These are phyloP conservation scores for Polychytrium aggregatum DNA, from an alignment of 192 early-diverging fungal genomes.

Conservation along the genomic window DNA sequence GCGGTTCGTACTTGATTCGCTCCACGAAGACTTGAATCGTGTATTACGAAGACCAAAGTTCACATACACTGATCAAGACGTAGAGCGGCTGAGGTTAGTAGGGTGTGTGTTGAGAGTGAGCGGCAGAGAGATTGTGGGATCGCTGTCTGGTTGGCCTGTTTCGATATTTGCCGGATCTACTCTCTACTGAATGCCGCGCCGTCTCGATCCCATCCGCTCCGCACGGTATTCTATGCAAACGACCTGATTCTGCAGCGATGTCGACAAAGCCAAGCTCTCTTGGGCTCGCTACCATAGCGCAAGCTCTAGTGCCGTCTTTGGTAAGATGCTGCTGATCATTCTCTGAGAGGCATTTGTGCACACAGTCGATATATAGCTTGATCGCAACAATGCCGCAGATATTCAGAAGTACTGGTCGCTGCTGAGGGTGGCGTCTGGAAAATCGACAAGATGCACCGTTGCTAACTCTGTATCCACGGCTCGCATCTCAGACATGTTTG, in stretches of 20 bases:
- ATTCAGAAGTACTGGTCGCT: no score
- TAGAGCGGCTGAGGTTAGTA: conserved; percentile 23
- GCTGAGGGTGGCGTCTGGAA: no score
- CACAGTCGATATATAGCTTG: no score
- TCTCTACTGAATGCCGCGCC: no score
- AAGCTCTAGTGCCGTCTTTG: conserved; percentile 27
- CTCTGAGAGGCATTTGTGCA: no score
- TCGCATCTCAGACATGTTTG: conserved; percentile 28
- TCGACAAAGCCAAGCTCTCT: conserved; percentile 26
- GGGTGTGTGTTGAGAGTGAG: not conserved
- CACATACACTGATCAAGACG: conserved; percentile 28
- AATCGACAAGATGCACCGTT: no score
- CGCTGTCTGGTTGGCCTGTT: no score
- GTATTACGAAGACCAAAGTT: conserved; percentile 16
- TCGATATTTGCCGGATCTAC: no score
- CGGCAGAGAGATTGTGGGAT: not conserved
- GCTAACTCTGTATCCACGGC: not conserved
- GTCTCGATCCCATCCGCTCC: not conserved
- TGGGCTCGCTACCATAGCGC: conserved; percentile 30
- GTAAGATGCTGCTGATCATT: conserved; percentile 12
- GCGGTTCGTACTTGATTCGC: conserved; percentile 32
- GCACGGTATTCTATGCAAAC: not conserved
- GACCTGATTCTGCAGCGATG: conserved; percentile 16
- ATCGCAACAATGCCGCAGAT: no score
- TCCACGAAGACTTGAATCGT: conserved; percentile 41